Conservation (phyloP, 345 rosid genomes). For the Eucalyptus sp. region DNA sequence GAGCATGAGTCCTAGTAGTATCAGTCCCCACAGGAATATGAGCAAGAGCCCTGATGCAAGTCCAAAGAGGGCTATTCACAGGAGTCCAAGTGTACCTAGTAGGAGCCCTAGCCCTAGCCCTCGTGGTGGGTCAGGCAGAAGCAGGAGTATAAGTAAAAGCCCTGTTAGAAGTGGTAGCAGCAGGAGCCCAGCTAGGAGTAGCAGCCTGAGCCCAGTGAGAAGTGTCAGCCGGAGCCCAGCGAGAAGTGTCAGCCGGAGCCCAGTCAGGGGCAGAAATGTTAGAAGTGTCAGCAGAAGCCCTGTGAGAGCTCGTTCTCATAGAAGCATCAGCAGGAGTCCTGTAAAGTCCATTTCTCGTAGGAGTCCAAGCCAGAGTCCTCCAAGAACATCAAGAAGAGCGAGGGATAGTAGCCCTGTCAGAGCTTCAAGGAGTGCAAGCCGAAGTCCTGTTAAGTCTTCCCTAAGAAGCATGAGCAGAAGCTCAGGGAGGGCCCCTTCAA, state of each 20-base stretch:
- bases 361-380: conserved; percentile 26
- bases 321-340: conserved; percentile 50
- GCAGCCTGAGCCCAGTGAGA: conserved; percentile 37
- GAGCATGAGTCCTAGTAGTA: conserved; percentile 81
- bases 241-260: conserved; percentile 46
- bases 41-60: conserved; percentile 62
- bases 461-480: conserved; percentile 50
- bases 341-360: conserved; percentile 14
- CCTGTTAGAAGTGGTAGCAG: conserved; percentile 17
- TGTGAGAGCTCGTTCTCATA: conserved; percentile 18
- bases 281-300: conserved; percentile 25
- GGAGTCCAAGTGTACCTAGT: conserved; percentile 25
- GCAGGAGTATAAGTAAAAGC: conserved; percentile 31
- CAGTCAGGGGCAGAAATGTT: conserved; percentile 18
- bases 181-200: conserved; percentile 1
- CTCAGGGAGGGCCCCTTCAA: conserved; percentile 1
- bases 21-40: conserved; percentile 59
- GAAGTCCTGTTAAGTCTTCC: conserved; percentile 2
- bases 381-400: neutral
- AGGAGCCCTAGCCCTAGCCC: conserved; percentile 25
- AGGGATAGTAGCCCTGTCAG: neutral
- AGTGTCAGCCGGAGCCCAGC: conserved; percentile 48
- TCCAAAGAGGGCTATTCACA: conserved; percentile 21
- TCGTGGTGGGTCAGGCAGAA: neutral
- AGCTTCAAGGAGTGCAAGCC: neutral